Conservation (phyloP, 2,329 filamentous ascomycete species). For the Fusarium illudens region DNA sequence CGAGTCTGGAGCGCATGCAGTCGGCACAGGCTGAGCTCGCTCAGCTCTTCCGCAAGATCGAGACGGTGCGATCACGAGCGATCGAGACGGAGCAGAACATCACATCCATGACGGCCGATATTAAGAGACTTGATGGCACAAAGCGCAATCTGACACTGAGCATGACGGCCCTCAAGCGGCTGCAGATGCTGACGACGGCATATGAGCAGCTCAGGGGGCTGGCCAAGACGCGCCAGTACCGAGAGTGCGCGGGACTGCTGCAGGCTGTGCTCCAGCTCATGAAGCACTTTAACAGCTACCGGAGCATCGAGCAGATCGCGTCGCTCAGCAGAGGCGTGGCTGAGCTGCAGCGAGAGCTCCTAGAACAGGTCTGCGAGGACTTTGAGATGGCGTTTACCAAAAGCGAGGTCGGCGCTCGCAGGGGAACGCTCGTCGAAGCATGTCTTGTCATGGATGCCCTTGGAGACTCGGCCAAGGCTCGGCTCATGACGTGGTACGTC, state of each 20-base stretch:
- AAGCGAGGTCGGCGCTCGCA: slow-evolving; percentile 76
- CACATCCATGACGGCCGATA: slow-evolving; percentile 98
- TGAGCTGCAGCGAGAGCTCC: slow-evolving; percentile 88
- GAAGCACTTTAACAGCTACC: slow-evolving; percentile 97
- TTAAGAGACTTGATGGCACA: slow-evolving; percentile 94
- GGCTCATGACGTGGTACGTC: slow-evolving; percentile 95
- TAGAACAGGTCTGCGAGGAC: slow-evolving; percentile 99
- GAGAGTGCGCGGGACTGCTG: slow-evolving; percentile 91
- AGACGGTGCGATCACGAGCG: slow-evolving; percentile 87
- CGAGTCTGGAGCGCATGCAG: slow-evolving; percentile 90
- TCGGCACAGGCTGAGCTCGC: slow-evolving; percentile 89
- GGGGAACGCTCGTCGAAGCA: slow-evolving; percentile 79
- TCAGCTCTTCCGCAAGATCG: slow-evolving; percentile 92
- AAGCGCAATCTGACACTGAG: slow-evolving; percentile 96
- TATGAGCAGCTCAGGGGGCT: slow-evolving; percentile 92
- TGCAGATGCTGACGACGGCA: slow-evolving; percentile 99
- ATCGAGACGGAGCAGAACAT: slow-evolving; percentile 95
- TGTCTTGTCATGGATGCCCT: slow-evolving; percentile 95
- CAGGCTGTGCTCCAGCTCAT: slow-evolving; percentile 97
- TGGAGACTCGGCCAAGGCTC: slow-evolving; percentile 82
- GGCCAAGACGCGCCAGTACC: slow-evolving; percentile 87
- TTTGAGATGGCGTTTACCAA: slow-evolving; percentile 96
- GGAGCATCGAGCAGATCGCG: slow-evolving; percentile 97
- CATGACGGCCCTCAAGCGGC: slow-evolving; percentile 95
- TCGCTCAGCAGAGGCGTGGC: slow-evolving; percentile 90